Evolutionary conservation across 305 asterid genomes (phyloP), one percentile per base, ranked within the genome.

Genomic region (Solanum aculeatissimum): DNA sequence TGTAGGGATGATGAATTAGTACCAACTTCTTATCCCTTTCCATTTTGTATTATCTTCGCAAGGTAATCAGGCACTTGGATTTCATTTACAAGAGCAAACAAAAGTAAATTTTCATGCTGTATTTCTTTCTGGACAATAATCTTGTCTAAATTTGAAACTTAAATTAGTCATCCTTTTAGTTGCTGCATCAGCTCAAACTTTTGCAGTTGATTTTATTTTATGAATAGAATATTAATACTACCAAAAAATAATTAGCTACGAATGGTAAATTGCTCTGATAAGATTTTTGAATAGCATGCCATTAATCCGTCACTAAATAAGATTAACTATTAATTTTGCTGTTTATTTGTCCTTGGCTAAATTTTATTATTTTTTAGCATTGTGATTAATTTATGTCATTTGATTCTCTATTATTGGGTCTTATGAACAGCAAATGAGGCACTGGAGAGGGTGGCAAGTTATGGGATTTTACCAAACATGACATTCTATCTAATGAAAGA

Each of bases 381-480:
- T 60, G 16, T 60, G 0, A 9, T 0, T 25, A 6, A 11, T 9
- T 12, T 62, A 5, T 63, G 13, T 58, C 14, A 21, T 4, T 0
- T 13, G 27, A 27, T 6, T 65, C 3, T 14, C 11, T 53, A 15
- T 65, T 65, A 14, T 63, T 13, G 12, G 18, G 0, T 65, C 13
- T 19, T 19, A 6, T 25, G 57, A 6, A n/a, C 84, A 82, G 91
- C 89, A 55, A 89, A 87, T 57, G 91, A 89, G 55, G 84, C 89
- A 43, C 60, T 89, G 78, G 90, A 87, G 88, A 87, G 83, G 85
- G 90, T 85, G 83, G 85, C 89, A 42, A 89, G 87, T 55, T 89
- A 78, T 66, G 90, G 89, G 45, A 55, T 89, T 13, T 4, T 66
- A 45, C 89, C 90, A 12, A 87, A 87, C 63, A 87, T 87, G 91